phyloP scores from a whole-genome alignment of 31 red algal genomes.

The Pterothamnion heteromorphum region DNA sequence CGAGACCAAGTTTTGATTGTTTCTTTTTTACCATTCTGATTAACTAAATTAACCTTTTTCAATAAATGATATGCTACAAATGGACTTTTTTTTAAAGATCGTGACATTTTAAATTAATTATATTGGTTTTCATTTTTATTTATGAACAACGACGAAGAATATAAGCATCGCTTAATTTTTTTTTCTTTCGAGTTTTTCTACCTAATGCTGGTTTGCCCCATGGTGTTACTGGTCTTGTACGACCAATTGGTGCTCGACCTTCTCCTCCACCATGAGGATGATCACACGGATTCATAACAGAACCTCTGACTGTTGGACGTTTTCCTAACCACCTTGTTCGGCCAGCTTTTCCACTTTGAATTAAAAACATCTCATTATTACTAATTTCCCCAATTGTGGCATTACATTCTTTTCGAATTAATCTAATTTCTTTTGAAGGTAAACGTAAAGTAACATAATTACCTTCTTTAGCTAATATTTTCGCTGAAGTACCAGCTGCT shows the following conservation, averaged over 20 bases:
- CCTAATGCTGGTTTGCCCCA: slow-evolving; percentile 68
- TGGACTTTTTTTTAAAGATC: slow-evolving; percentile 12
- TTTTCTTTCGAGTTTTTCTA: slow-evolving; percentile 65
- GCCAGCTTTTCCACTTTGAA: slow-evolving; percentile 43
- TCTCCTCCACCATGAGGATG: slow-evolving; percentile 84
- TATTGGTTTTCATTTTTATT: background rate
- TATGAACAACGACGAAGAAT: slow-evolving; percentile 36
- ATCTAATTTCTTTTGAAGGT: slow-evolving; percentile 77
- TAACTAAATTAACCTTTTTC: background rate
- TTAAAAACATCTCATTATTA: slow-evolving; percentile 6
- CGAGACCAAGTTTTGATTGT: background rate
- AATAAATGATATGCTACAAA: background rate
- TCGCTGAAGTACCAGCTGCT: slow-evolving; percentile 76
- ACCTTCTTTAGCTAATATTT: slow-evolving; percentile 69
- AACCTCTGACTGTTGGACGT: slow-evolving; percentile 66
- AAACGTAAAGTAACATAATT: slow-evolving; percentile 61
- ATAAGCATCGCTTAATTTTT: slow-evolving; percentile 51
- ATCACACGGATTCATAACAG: slow-evolving; percentile 80
- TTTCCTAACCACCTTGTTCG: slow-evolving; percentile 69
- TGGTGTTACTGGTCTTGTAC: background rate
- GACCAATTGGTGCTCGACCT: background rate
- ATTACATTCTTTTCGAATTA: slow-evolving; percentile 46
- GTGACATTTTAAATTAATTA: background rate
- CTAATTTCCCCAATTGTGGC: background rate
- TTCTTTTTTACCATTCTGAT: too few relatives aligned